Percentiles rank a stretch among this genome's conserved stretches.
These are phyloP conservation scores for Pseudogymnoascus sp. DNA, from an alignment of 2,329 filamentous ascomycete species.

Conservation along the genomic window DNA sequence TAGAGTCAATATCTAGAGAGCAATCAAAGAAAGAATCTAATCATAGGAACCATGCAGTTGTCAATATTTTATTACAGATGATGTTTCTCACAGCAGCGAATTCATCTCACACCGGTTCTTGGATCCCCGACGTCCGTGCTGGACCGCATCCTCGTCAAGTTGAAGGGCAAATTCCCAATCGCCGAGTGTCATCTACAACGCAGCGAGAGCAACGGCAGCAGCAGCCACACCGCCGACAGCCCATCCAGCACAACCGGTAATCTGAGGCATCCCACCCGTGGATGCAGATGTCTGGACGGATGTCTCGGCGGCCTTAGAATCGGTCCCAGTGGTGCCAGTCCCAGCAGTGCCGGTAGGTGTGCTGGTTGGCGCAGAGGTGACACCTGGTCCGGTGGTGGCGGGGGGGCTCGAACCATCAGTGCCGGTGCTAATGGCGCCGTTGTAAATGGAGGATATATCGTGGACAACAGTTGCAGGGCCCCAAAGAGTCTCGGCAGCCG, in stretches of 20 bases:
- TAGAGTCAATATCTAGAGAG: background rate
- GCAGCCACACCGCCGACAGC: conserved; percentile 2
- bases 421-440: background rate
- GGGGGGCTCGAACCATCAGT: background rate
- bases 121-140: background rate
- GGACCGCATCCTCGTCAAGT: background rate
- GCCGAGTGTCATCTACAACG: background rate
- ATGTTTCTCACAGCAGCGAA: background rate
- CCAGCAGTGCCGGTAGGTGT: conserved; percentile 5
- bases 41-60: background rate
- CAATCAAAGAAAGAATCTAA: background rate
- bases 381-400: background rate
- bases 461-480: background rate
- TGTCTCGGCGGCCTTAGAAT: background rate
- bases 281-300: background rate
- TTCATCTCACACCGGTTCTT: background rate
- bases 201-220: conserved; percentile 2
- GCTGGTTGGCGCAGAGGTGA: background rate
- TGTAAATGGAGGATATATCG: background rate
- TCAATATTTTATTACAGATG: background rate
- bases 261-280: conserved; percentile 6
- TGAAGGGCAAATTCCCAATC: background rate
- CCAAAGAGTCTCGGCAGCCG: background rate
- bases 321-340: background rate
- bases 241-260: background rate